These are phyloP conservation scores for Inonotus hispidus DNA, from an alignment of 1,284 basidiomycete genomes.

Conservation along the genomic window DNA sequence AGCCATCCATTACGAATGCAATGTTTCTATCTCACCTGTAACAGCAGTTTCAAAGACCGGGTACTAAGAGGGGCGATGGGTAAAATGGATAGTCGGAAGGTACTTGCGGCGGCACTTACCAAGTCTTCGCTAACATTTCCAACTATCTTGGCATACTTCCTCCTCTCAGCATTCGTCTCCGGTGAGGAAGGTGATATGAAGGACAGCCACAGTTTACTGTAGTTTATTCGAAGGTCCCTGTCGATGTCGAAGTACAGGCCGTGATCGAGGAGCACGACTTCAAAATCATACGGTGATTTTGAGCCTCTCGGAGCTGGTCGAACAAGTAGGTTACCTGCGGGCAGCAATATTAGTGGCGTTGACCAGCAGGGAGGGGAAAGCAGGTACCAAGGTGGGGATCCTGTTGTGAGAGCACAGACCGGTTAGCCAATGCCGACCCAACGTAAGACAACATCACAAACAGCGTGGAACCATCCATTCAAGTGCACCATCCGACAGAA, in stretches of 20 bases:
- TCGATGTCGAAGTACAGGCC: conserved; percentile 91
- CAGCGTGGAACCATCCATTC: conserved; percentile 88
- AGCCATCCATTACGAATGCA: neutral
- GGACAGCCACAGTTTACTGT: conserved; percentile 81
- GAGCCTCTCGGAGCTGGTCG: conserved; percentile 62
- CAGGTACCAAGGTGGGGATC: conserved; percentile 68
- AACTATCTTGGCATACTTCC: conserved; percentile 82
- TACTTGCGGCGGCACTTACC: conserved; percentile 37
- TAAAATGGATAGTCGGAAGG: neutral
- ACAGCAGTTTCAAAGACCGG: conserved; percentile 87
- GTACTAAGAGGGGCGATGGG: conserved; percentile 41
- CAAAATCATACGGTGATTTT: conserved; percentile 87
- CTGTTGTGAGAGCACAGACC: conserved; percentile 31
- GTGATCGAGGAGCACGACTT: conserved; percentile 89
- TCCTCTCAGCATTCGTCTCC: conserved; percentile 57
- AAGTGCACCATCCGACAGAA: conserved; percentile 97
- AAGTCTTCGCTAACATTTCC: conserved; percentile 87
- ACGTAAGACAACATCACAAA: conserved; percentile 31
- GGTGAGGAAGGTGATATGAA: conserved; percentile 72
- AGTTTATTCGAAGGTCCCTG: conserved; percentile 70
- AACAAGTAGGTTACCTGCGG: conserved; percentile 84
- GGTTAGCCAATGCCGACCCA: neutral
- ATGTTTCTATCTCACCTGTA: conserved; percentile 38
- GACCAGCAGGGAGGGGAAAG: neutral
- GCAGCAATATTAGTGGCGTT: neutral